Evolutionary conservation across 257 asterid genomes (phyloP).

Genomic region (Fraxinus pennsylvanica): DNA sequence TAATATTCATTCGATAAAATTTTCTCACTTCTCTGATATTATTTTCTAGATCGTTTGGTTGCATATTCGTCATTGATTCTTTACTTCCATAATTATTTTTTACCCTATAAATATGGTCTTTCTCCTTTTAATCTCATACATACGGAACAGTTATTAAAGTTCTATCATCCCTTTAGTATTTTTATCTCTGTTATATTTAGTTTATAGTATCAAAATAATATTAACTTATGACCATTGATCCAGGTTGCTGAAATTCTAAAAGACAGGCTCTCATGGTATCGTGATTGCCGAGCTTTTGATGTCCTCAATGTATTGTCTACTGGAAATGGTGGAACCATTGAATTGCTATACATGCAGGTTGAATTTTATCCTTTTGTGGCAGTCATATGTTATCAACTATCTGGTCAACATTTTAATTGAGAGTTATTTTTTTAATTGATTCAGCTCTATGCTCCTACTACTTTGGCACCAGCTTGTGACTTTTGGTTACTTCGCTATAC

Average conservation of each 20-base stretch:
- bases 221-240: slow-evolving; percentile 5
- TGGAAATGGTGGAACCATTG: slow-evolving; percentile 92
- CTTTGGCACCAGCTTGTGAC: slow-evolving; percentile 95
- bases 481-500: slow-evolving; percentile 93
- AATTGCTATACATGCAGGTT: slow-evolving; percentile 97
- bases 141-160: background rate
- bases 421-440: slow-evolving; percentile 10
- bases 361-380: background rate
- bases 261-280: slow-evolving; percentile 94
- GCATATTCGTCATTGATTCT: background rate
- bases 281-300: slow-evolving; percentile 91
- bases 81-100: background rate
- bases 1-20: background rate
- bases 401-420: background rate
- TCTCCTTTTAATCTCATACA: too few relatives aligned
- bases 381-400: background rate
- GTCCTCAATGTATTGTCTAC: slow-evolving; percentile 88
- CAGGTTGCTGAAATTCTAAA: slow-evolving; percentile 97
- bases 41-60: background rate
- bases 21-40: background rate
- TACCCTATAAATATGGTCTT: too few relatives aligned
- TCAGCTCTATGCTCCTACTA: slow-evolving; percentile 92
- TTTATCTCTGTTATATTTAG: background rate
- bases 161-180: background rate
- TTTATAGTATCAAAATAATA: background rate